Evolutionary conservation across 2,329 filamentous ascomycete genomes (phyloP).

Genomic region (Chrysoporthe puriensis): DNA sequence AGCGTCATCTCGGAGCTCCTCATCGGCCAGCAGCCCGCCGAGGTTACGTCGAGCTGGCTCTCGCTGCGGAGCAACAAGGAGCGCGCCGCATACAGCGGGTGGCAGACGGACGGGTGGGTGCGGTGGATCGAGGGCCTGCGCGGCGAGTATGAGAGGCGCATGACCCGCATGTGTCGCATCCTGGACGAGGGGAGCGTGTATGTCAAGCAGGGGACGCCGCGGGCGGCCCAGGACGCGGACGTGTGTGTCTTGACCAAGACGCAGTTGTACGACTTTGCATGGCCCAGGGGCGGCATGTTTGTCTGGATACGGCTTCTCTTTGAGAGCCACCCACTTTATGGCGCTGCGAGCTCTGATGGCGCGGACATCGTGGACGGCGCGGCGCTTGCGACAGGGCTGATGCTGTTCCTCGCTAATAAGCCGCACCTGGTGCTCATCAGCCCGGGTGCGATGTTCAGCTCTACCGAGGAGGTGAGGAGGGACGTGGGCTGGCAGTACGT

Average conservation of each 20-base stretch:
- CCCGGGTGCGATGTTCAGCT: slow-evolving; percentile 75
- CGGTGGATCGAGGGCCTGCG: slow-evolving; percentile 87
- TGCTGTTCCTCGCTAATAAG: slow-evolving; percentile 71
- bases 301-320: slow-evolving; percentile 79
- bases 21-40: slow-evolving; percentile 67
- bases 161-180: slow-evolving; percentile 75
- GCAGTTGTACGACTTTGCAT: slow-evolving; percentile 73
- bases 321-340: slow-evolving; percentile 71
- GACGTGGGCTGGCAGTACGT: slow-evolving; percentile 71
- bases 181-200: slow-evolving; percentile 71
- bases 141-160: slow-evolving; percentile 81
- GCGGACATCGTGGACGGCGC: slow-evolving; percentile 54
- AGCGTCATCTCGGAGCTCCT: slow-evolving; percentile 77
- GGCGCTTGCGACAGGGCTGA: slow-evolving; percentile 66
- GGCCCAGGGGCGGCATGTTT: slow-evolving; percentile 91
- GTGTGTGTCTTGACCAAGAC: slow-evolving; percentile 79
- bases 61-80: slow-evolving; percentile 51
- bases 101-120: slow-evolving; percentile 85
- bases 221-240: slow-evolving; percentile 52
- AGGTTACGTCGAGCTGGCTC: slow-evolving; percentile 46
- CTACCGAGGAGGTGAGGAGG: slow-evolving; percentile 61
- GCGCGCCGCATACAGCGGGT: slow-evolving; percentile 58
- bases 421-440: slow-evolving; percentile 71
- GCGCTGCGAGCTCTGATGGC: slow-evolving; percentile 36
- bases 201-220: slow-evolving; percentile 64